Conservation (phyloP, 2,329 filamentous ascomycete species). For the Rasamsonia emersonii region DNA sequence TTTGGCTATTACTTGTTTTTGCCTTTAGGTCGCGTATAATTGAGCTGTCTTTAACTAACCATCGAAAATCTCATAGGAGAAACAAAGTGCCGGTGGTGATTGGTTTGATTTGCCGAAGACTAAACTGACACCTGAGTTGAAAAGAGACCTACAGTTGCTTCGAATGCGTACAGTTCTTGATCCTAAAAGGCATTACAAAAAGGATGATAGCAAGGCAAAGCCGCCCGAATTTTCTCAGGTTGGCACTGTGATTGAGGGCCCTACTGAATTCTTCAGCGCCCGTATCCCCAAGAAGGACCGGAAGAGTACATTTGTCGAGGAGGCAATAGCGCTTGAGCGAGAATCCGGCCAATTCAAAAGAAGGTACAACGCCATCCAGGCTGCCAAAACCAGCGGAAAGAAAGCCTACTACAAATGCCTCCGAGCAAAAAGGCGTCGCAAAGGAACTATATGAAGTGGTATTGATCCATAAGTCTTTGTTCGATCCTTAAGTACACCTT, state of each 20-base stretch:
- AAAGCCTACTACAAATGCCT: slow-evolving; percentile 82
- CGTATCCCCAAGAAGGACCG: slow-evolving; percentile 79
- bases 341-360: slow-evolving; percentile 65
- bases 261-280: slow-evolving; percentile 76
- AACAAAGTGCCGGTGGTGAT: slow-evolving; percentile 62
- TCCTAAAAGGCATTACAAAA: slow-evolving; percentile 84
- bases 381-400: slow-evolving; percentile 74
- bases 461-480: too few relatives aligned
- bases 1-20: slow-evolving; percentile 4
- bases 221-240: slow-evolving; percentile 80
- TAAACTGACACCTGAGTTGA: slow-evolving; percentile 72
- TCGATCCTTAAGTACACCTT: too few relatives aligned
- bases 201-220: slow-evolving; percentile 61
- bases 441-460: slow-evolving; percentile 9
- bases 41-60: slow-evolving; percentile 20
- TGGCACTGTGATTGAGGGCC: slow-evolving; percentile 78
- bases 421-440: slow-evolving; percentile 45
- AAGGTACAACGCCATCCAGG: slow-evolving; percentile 82
- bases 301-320: slow-evolving; percentile 78
- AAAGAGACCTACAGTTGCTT: slow-evolving; percentile 79
- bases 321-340: slow-evolving; percentile 63
- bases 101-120: slow-evolving; percentile 90
- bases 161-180: slow-evolving; percentile 85
- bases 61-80: slow-evolving; percentile 34
- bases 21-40: slow-evolving; percentile 9